Percentiles rank a stretch among this genome's conserved stretches.
phyloP scores from a whole-genome alignment of 495 filamentous ascomycete species.

The Collariella sp. region DNA sequence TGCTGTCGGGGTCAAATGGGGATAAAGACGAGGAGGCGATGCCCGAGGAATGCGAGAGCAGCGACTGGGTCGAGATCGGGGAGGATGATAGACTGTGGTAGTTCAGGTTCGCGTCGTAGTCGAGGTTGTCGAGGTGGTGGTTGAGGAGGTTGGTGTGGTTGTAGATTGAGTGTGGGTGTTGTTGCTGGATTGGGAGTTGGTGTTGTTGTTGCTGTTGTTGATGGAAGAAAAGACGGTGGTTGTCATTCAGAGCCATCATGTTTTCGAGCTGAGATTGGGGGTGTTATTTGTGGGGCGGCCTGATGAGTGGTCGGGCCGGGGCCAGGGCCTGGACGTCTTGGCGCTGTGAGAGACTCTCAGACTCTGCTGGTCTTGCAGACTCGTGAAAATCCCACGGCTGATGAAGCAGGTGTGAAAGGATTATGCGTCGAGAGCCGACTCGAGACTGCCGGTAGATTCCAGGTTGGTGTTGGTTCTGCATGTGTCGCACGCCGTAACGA shows the following conservation, averaged over 20 bases:
- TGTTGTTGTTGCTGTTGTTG: constrained; percentile 6
- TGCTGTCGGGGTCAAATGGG: constrained; percentile 29
- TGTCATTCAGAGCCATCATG: constrained; percentile 9
- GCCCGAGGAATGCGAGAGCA: constrained; percentile 23
- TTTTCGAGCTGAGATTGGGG: constrained; percentile 4
- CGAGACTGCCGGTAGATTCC: not conserved
- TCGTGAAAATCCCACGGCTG: not conserved
- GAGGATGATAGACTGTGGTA: constrained; percentile 24
- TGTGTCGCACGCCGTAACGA: not conserved
- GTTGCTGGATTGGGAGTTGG: not conserved
- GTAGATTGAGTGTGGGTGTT: not conserved
- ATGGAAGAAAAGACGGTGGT: not conserved
- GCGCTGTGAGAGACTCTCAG: not conserved
- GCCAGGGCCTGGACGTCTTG: not conserved
- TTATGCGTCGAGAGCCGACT: not conserved
- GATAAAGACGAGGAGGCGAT: constrained; percentile 28
- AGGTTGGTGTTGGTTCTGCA: not conserved
- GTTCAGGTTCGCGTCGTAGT: constrained; percentile 18
- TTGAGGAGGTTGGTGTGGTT: not conserved
- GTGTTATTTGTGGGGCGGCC: not conserved
- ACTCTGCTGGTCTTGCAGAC: not conserved
- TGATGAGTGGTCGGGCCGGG: not conserved
- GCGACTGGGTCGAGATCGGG: constrained; percentile 27
- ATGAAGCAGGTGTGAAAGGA: not conserved
- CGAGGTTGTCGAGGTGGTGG: constrained; percentile 13